Conservation (phyloP, 352 stramenopile genomes). For the Pythium rishiriense region DNA sequence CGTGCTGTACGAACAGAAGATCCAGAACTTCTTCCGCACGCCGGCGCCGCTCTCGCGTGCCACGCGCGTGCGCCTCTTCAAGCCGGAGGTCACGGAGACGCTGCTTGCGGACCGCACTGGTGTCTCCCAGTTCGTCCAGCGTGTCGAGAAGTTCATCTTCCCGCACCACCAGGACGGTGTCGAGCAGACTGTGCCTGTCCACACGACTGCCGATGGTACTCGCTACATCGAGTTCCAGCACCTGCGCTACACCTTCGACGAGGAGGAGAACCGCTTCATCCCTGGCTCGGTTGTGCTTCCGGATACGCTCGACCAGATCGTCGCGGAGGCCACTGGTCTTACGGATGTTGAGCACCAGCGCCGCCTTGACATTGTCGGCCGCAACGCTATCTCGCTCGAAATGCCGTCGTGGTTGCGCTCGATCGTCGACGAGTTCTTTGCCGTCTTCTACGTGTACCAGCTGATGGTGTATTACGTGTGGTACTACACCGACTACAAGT, state of each 20-base stretch:
- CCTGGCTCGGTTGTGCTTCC: conserved; percentile 28
- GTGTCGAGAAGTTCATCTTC: conserved; percentile 28
- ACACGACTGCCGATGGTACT: conserved; percentile 23
- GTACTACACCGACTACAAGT: conserved; percentile 37
- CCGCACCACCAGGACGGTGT: conserved; percentile 24
- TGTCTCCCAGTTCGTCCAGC: conserved; percentile 27
- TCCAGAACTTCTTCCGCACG: conserved; percentile 33
- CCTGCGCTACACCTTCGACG: conserved; percentile 34
- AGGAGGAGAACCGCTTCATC: conserved; percentile 26
- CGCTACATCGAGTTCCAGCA: conserved; percentile 37
- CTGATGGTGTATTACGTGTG: conserved; percentile 34
- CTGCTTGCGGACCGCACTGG: conserved; percentile 28
- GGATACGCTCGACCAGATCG: conserved; percentile 25
- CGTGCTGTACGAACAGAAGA: conserved; percentile 26
- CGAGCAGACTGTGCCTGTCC: conserved; percentile 30
- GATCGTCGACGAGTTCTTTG: conserved; percentile 35
- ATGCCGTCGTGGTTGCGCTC: conserved; percentile 30
- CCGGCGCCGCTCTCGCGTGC: conserved; percentile 16
- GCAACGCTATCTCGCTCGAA: conserved; percentile 32
- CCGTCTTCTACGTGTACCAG: conserved; percentile 39
- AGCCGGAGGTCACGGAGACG: conserved; percentile 29
- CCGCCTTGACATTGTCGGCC: conserved; percentile 28
- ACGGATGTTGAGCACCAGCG: conserved; percentile 24
- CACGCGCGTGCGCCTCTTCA: conserved; percentile 29
- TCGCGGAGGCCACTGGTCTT: conserved; percentile 25